Base-by-base conservation (phyloP, 352 stramenopile species). In the Phytophthora citricola region DNA sequence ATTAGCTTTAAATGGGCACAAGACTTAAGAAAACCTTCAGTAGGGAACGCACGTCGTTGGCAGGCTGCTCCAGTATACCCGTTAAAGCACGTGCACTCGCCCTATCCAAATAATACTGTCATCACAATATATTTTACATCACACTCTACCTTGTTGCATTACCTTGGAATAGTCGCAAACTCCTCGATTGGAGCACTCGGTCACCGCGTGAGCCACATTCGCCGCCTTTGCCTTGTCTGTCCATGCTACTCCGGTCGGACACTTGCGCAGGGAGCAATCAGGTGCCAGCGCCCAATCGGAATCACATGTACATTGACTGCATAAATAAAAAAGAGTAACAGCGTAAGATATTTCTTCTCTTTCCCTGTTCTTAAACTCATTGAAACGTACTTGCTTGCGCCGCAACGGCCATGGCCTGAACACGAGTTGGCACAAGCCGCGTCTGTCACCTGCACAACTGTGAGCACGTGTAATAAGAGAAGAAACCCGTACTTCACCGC, bases 301-400 rank as follows among this genome's bases (percentile, higher is more conserved):
- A 41, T 92, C 86, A 54, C 88, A 96, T 4, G 63, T 89, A 48
- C 86, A 96, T n/a, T n/a, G n/a, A n/a, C n/a, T n/a, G n/a, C n/a
- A n/a, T n/a, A n/a, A n/a, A n/a, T n/a, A n/a, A n/a, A n/a, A n/a
- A n/a, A n/a, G n/a, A n/a, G n/a, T n/a, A n/a, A n/a, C n/a, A n/a
- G n/a, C n/a, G 22, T 27, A 12, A 46, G 40, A 46, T 46, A 46
- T 46, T 29, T 46, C 17, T 27, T 3, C 12, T 34, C 32, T 26
- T 52, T 20, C 38, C 9, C 34, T 0, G 31, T 3, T 14, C 4
- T 8, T 4, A 36, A 26, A 14, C 8, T 14, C 31, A 14, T 36
- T 36, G 9, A 36, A 36, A 63, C 71, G 51, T 60, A 87, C 76
- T 86, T 89, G 39, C 66, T 73, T 9, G 74, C 38, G 0, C 80